Evolutionary conservation across 2,329 filamentous ascomycete species (phyloP), one percentile per base, ranked within the genome.

Genomic region (Alternaria sp.): DNA sequence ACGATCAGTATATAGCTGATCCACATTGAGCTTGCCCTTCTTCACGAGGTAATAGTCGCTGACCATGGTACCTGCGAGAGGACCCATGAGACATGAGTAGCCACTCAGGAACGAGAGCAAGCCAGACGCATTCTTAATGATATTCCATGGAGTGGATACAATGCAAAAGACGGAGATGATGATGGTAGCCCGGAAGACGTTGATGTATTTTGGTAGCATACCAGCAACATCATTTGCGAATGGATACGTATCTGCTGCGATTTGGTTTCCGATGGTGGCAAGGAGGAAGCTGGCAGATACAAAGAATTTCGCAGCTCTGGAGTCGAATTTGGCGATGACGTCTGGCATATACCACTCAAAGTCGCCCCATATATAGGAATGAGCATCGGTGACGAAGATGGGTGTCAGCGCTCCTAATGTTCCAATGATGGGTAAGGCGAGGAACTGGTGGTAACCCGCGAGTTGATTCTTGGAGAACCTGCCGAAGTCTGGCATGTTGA

Each of bases 401-500:
- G 82, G 83, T 18, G 82, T 81, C 28, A 84, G 68, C 8, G 81
- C 78, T 43, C 83, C 81, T 25, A 84, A 69, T 6, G 82, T 84
- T 53, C 71, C 71, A 51, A 85, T 84, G 55, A 84, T 74, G 4
- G 83, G 81, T 1, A 84, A 74, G 50, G 83, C 82, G 64, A 83
- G 80, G 63, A 81, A 81, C 62, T 83, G 82, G 50, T 82, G 81
- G 38, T 76, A 76, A 40, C 80, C 80, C 1, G 67, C 71, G 18
- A 81, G 69, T n/a, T 70, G 75, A 49, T 81, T 79, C 67, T 81
- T 82, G 46, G 73, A 80, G 63, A 81, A 81, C 2, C 80, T 73
- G 16, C 77, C 78, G 55, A 81, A 81, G 70, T 81, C 80, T 6
- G 83, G 79, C 72, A 85, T 85, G 68, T 86, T 86, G 57, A 85